These are phyloP conservation scores for Wickerhamomyces chaumierensis DNA, from an alignment of 805 yeast genomes.

Conservation along the genomic window DNA sequence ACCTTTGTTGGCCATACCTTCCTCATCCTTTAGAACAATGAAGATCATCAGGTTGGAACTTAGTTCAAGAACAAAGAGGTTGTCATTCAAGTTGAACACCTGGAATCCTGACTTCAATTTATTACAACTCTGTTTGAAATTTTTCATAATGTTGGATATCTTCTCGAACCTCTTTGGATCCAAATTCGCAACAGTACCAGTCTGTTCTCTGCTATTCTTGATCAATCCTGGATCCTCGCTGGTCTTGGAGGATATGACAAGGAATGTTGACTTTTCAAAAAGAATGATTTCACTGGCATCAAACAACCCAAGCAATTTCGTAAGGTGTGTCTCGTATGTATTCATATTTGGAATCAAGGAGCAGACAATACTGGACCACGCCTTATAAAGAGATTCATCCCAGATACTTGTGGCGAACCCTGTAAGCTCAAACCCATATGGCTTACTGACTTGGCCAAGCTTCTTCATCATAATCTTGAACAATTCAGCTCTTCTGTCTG, in stretches of 20 bases:
- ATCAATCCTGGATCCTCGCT: background rate
- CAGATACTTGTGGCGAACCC: slow-evolving; percentile 95
- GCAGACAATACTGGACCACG: slow-evolving; percentile 95
- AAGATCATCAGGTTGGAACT: slow-evolving; percentile 53
- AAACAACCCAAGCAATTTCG: slow-evolving; percentile 59
- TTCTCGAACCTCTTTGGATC: slow-evolving; percentile 94
- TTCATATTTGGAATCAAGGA: slow-evolving; percentile 88
- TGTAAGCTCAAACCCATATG: slow-evolving; percentile 53
- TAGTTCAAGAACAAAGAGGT: slow-evolving; percentile 39
- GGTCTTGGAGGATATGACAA: slow-evolving; percentile 36
- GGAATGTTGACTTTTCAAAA: slow-evolving; percentile 87
- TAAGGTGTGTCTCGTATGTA: slow-evolving; percentile 62
- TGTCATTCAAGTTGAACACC: slow-evolving; percentile 58
- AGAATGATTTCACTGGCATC: slow-evolving; percentile 84
- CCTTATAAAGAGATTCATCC: slow-evolving; percentile 93
- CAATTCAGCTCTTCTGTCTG: slow-evolving; percentile 74
- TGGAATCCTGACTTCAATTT: slow-evolving; percentile 79
- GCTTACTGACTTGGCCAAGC: slow-evolving; percentile 62
- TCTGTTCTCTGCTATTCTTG: slow-evolving; percentile 18
- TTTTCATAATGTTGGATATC: slow-evolving; percentile 85
- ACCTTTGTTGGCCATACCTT: slow-evolving; percentile 24
- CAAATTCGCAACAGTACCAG: slow-evolving; percentile 19
- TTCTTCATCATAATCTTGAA: slow-evolving; percentile 78
- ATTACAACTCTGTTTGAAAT: slow-evolving; percentile 85
- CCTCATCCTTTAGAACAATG: slow-evolving; percentile 36